A percentile compares a stretch with the other conserved stretches of the same genome.
phyloP scores from a whole-genome alignment of 2,329 filamentous ascomycete genomes.

The Akanthomyces dipterigenus region DNA sequence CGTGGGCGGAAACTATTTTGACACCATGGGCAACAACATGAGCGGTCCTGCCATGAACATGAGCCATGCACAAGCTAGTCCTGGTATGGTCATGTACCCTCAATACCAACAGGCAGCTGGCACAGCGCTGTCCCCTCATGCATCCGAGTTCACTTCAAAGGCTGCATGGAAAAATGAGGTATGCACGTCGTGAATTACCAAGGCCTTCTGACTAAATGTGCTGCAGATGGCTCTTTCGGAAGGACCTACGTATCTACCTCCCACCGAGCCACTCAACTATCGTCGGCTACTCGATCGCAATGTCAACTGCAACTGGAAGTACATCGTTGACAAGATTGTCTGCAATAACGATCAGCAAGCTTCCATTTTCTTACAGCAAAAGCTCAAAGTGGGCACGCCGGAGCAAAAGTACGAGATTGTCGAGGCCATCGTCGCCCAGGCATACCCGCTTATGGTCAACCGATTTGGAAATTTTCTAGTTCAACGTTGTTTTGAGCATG shows the following conservation, averaged over 20 bases:
- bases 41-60: conserved; percentile 26
- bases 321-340: conserved; percentile 98
- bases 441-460: conserved; percentile 95
- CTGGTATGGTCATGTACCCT: conserved; percentile 38
- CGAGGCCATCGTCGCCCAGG: conserved; percentile 89
- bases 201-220: conserved; percentile 16
- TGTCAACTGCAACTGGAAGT: conserved; percentile 98
- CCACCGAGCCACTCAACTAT: conserved; percentile 91
- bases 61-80: conserved; percentile 28
- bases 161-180: conserved; percentile 51
- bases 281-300: conserved; percentile 90
- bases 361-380: conserved; percentile 97
- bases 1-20: conserved; percentile 27
- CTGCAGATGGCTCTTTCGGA: conserved; percentile 43
- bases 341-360: conserved; percentile 99
- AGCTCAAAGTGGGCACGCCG: conserved; percentile 89
- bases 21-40: conserved; percentile 29
- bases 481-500: conserved; percentile 97
- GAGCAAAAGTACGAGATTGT: conserved; percentile 98
- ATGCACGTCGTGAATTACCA: conserved; percentile 17
- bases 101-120: conserved; percentile 51
- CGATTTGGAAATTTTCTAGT: conserved; percentile 98
- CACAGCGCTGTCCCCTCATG: conserved; percentile 64
- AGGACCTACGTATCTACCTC: conserved; percentile 72
- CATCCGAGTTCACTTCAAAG: conserved; percentile 63